A percentile compares a stretch with the other conserved stretches of the same genome.
These are phyloP conservation scores for Syncephalastrum monosporum DNA, from an alignment of 371 early-diverging fungal genomes.

Conservation along the genomic window DNA sequence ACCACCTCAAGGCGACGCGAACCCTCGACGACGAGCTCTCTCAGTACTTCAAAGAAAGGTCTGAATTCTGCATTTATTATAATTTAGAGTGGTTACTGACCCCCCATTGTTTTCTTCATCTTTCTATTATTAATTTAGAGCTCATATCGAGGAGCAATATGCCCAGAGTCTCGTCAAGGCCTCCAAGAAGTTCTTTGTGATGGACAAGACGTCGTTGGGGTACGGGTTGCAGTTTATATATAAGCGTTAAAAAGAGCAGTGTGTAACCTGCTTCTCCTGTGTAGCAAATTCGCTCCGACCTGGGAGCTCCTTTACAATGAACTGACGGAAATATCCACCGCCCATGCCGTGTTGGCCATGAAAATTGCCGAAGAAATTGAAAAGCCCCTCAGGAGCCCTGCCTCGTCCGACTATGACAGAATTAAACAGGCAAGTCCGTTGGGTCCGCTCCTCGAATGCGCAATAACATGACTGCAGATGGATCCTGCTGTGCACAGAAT, in stretches of 20 bases:
- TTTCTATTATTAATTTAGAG: slow-evolving; percentile 18
- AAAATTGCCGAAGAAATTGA: slow-evolving; percentile 45
- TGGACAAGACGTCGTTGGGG: slow-evolving; percentile 42
- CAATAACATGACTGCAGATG: slow-evolving; percentile 15
- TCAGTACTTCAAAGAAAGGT: slow-evolving; percentile 53
- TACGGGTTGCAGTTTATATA: slow-evolving; percentile 18
- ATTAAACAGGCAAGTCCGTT: slow-evolving; percentile 14
- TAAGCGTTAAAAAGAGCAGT: background rate
- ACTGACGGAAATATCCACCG: slow-evolving; percentile 39
- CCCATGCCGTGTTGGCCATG: slow-evolving; percentile 40
- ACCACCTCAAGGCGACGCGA: slow-evolving; percentile 30
- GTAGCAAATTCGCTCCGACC: slow-evolving; percentile 24
- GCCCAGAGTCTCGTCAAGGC: slow-evolving; percentile 47
- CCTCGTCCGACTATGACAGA: slow-evolving; percentile 15
- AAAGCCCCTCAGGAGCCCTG: slow-evolving; percentile 24
- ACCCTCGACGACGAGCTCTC: slow-evolving; percentile 41
- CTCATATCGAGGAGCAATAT: slow-evolving; percentile 49
- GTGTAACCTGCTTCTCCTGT: background rate
- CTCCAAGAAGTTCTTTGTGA: slow-evolving; percentile 43
- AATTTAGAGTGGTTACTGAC: too few species aligned
- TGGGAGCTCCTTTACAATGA: slow-evolving; percentile 46
- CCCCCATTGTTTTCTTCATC: too few species aligned
- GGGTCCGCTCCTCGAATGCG: background rate
- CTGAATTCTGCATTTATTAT: slow-evolving; percentile 1
- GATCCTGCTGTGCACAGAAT: slow-evolving; percentile 38